Percentiles rank a stretch among this genome's conserved stretches.
Evolutionary conservation across 495 filamentous ascomycete species (phyloP).

Genomic region (Amniculicola lignicola): DNA sequence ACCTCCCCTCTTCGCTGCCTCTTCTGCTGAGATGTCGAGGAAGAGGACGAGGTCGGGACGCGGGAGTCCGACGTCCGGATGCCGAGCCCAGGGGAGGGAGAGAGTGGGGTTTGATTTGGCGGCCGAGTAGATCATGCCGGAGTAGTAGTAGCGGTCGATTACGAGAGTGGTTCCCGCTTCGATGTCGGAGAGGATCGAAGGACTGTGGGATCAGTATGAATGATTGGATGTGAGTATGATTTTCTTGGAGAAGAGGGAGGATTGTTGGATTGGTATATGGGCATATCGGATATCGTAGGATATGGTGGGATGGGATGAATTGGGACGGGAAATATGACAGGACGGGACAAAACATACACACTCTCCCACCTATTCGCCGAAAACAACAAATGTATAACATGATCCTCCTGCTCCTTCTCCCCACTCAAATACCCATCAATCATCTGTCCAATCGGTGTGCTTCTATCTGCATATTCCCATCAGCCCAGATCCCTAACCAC

Average conservation of each 20-base stretch:
- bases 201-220: slow-evolving; percentile 38
- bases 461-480: slow-evolving; percentile 59
- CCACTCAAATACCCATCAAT: slow-evolving; percentile 83
- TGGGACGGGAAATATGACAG: neutral
- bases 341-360: slow-evolving; percentile 46
- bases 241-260: too few relatives aligned
- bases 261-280: neutral
- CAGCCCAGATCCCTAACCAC: too few relatives aligned
- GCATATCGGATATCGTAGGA: slow-evolving; percentile 5
- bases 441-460: slow-evolving; percentile 82
- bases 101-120: slow-evolving; percentile 75
- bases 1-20: slow-evolving; percentile 71
- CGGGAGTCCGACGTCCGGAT: slow-evolving; percentile 83
- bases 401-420: slow-evolving; percentile 75
- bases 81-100: slow-evolving; percentile 69
- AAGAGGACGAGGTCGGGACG: slow-evolving; percentile 86
- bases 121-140: slow-evolving; percentile 90
- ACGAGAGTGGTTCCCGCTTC: slow-evolving; percentile 68
- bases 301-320: neutral
- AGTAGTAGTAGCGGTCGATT: slow-evolving; percentile 91
- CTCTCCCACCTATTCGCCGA: slow-evolving; percentile 95
- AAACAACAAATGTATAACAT: slow-evolving; percentile 92
- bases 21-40: slow-evolving; percentile 69
- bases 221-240: too few relatives aligned
- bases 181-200: slow-evolving; percentile 61